Conservation (phyloP, 495 filamentous ascomycete genomes). For the Achaetomiella virescens region DNA sequence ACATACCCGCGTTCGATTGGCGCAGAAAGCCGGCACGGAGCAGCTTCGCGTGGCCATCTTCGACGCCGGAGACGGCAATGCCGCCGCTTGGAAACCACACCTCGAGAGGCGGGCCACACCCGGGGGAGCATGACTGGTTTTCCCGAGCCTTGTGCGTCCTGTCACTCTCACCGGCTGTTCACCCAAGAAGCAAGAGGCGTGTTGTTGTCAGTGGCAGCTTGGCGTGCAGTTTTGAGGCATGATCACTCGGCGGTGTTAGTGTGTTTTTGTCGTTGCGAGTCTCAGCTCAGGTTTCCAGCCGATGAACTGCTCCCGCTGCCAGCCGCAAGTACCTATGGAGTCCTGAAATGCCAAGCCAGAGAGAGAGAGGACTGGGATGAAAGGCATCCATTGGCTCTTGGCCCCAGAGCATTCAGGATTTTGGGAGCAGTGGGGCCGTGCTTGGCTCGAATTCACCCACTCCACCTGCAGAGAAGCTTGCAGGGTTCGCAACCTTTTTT, state of each 20-base stretch:
- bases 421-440: background rate
- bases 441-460: background rate
- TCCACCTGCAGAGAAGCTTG: background rate
- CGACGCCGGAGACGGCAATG: conserved; percentile 46
- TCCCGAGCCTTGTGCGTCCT: background rate
- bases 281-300: too few species aligned
- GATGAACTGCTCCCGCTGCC: too few species aligned
- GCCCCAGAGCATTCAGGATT: background rate
- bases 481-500: background rate
- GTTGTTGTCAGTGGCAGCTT: background rate
- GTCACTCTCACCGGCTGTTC: background rate
- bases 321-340: too few species aligned
- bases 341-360: too few species aligned
- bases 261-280: too few species aligned
- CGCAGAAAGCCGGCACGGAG: conserved; percentile 74
- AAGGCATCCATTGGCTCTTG: background rate
- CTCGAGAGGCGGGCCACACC: conserved; percentile 51
- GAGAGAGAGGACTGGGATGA: too few species aligned
- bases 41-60: conserved; percentile 69
- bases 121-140: conserved; percentile 20
- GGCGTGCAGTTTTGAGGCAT: too few species aligned
- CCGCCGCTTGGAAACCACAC: conserved; percentile 76
- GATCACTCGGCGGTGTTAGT: too few species aligned
- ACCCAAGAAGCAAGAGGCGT: background rate
- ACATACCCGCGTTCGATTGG: conserved; percentile 84